Conservation (phyloP, 352 stramenopile genomes). For the Phytopythium chamaehyphon region DNA sequence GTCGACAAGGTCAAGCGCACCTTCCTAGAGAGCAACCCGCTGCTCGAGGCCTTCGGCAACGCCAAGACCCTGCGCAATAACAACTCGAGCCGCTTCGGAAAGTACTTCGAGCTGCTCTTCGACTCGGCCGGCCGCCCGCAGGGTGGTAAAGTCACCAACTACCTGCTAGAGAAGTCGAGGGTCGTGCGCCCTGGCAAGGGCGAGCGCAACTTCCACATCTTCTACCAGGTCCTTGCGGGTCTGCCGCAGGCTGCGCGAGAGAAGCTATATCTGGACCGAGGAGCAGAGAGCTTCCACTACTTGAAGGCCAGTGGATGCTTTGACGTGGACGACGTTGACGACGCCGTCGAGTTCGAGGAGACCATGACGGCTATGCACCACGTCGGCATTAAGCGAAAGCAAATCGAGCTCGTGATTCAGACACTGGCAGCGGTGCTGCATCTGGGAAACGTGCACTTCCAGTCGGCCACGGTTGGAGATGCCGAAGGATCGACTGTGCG, state of each 20-base stretch:
- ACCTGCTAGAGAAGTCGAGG: conserved; percentile 90
- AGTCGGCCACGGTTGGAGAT: conserved; percentile 54
- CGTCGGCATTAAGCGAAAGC: conserved; percentile 85
- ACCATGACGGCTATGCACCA: conserved; percentile 87
- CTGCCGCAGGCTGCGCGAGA: conserved; percentile 49
- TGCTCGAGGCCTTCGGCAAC: conserved; percentile 96
- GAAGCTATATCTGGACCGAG: conserved; percentile 67
- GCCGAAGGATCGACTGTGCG: conserved; percentile 62
- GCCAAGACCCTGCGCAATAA: conserved; percentile 94
- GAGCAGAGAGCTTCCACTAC: conserved; percentile 84
- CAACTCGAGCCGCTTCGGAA: conserved; percentile 95
- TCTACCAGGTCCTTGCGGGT: conserved; percentile 90
- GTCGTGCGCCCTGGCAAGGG: conserved; percentile 82
- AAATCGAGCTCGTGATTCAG: conserved; percentile 87
- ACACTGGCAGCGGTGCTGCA: conserved; percentile 76
- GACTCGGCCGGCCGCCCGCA: conserved; percentile 78
- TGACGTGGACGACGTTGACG: conserved; percentile 88
- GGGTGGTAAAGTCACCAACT: conserved; percentile 90
- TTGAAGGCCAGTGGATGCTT: conserved; percentile 87
- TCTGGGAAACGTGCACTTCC: conserved; percentile 75
- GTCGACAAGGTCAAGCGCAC: conserved; percentile 88
- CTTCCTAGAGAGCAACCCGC: conserved; percentile 93
- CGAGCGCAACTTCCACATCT: conserved; percentile 95
- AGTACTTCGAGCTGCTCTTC: conserved; percentile 95
- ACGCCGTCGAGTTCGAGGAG: conserved; percentile 87